phyloP scores from a whole-genome alignment of 768 basidiomycete species.

The Pulveroboletus sp. region DNA sequence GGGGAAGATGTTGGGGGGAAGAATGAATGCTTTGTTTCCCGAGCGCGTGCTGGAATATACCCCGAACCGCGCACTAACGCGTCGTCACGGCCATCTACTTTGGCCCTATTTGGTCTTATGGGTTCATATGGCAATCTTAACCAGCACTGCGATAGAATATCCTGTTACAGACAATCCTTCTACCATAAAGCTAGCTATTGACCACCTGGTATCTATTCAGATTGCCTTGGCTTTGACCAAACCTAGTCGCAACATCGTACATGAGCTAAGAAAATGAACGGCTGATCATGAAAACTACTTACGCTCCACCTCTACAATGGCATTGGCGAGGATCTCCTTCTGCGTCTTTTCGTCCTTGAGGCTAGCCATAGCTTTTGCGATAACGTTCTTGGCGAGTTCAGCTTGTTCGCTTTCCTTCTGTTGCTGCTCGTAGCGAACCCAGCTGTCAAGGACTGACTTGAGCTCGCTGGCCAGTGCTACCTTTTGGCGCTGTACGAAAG shows the following conservation, averaged over 20 bases:
- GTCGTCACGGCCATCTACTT: conserved; percentile 30
- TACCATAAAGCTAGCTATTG: conserved; percentile 28
- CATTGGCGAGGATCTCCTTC: conserved; percentile 72
- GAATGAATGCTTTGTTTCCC: conserved; percentile 1
- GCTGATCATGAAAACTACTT: conserved; percentile 35
- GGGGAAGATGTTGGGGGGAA: conserved; percentile 5
- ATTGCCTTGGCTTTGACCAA: conserved; percentile 91
- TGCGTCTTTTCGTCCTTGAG: conserved; percentile 87
- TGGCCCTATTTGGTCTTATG: conserved; percentile 22
- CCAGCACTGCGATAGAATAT: conserved; percentile 6
- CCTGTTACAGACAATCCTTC: conserved; percentile 6
- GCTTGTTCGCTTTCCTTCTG: conserved; percentile 95
- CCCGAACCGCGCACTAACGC: conserved; percentile 20
- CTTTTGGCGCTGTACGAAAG: conserved; percentile 89
- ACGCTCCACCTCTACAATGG: conserved; percentile 92
- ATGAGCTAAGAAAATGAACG: neutral
- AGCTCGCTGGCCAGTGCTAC: conserved; percentile 81
- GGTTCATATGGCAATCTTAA: neutral
- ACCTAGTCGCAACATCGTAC: conserved; percentile 41
- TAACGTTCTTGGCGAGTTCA: conserved; percentile 82
- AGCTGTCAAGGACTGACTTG: conserved; percentile 93
- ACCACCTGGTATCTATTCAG: conserved; percentile 36
- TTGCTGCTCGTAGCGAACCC: conserved; percentile 98
- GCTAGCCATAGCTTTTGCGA: conserved; percentile 79
- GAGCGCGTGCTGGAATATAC: conserved; percentile 16